A percentile compares a stretch with the other conserved stretches of the same genome.
Evolutionary conservation across 2,329 filamentous ascomycete species (phyloP).

Genomic region (Microdochium bolleyi): DNA sequence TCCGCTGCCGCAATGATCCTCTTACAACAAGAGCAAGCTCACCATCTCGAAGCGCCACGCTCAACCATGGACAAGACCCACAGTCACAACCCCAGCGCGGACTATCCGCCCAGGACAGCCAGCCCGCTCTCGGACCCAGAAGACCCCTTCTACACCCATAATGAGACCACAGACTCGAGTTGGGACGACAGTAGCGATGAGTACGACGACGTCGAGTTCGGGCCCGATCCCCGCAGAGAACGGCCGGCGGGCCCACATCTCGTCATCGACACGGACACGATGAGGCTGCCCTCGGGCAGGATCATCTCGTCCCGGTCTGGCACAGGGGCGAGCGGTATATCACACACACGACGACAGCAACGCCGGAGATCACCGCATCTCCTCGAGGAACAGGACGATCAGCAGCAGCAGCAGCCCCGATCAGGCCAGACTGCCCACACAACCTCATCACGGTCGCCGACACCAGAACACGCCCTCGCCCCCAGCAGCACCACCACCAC

Average conservation of each 20-base stretch:
- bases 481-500: neutral
- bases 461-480: neutral
- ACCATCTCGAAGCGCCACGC: neutral
- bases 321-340: neutral
- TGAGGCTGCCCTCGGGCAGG: slow-evolving; percentile 3
- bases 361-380: neutral
- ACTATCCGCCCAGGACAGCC: neutral
- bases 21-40: neutral
- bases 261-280: neutral
- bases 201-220: neutral
- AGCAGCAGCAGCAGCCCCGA: neutral
- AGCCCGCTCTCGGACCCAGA: neutral
- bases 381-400: neutral
- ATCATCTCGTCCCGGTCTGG: slow-evolving; percentile 1
- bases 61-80: neutral
- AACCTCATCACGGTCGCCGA: neutral
- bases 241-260: neutral
- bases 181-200: neutral
- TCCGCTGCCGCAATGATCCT: neutral
- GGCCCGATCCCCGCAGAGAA: neutral
- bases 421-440: neutral
- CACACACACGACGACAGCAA: neutral
- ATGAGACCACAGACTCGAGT: neutral
- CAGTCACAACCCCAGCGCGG: neutral
- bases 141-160: neutral